These are phyloP conservation scores for Diplocarpon rosae DNA, from an alignment of 2,329 filamentous ascomycete species.

Conservation along the genomic window DNA sequence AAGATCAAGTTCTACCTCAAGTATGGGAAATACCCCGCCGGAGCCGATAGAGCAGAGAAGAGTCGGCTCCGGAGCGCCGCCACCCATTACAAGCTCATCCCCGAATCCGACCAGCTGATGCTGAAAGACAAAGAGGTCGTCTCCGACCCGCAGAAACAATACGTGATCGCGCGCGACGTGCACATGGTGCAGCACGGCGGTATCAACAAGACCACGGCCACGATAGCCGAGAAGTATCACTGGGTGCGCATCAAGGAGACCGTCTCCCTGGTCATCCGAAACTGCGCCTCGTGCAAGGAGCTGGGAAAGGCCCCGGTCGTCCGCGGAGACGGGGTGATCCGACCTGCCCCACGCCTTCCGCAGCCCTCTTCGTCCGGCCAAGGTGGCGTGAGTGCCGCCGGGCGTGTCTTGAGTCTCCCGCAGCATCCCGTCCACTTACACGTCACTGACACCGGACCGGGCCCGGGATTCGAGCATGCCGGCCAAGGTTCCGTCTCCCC, in stretches of 20 bases:
- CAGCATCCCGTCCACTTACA: slow-evolving; percentile 12
- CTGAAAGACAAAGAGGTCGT: slow-evolving; percentile 97
- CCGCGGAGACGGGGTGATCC: slow-evolving; percentile 18
- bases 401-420: slow-evolving; percentile 17
- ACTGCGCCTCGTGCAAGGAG: slow-evolving; percentile 84
- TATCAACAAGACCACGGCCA: slow-evolving; percentile 96
- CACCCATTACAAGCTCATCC: slow-evolving; percentile 82
- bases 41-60: slow-evolving; percentile 91
- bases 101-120: slow-evolving; percentile 65
- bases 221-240: slow-evolving; percentile 87
- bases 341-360: slow-evolving; percentile 9
- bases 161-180: slow-evolving; percentile 71
- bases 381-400: slow-evolving; percentile 18
- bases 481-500: slow-evolving; percentile 25
- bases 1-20: slow-evolving; percentile 98
- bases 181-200: slow-evolving; percentile 74
- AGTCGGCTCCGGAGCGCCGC: slow-evolving; percentile 85
- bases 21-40: slow-evolving; percentile 83
- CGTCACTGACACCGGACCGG: neutral
- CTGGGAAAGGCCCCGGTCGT: slow-evolving; percentile 44
- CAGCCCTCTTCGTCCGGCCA: slow-evolving; percentile 6
- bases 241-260: slow-evolving; percentile 99
- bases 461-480: slow-evolving; percentile 11
- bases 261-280: slow-evolving; percentile 85
- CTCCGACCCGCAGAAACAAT: slow-evolving; percentile 78